A percentile compares a stretch with the other conserved stretches of the same genome.
phyloP scores from a whole-genome alignment of 768 basidiomycete species.

The Tylopilus intermedius region DNA sequence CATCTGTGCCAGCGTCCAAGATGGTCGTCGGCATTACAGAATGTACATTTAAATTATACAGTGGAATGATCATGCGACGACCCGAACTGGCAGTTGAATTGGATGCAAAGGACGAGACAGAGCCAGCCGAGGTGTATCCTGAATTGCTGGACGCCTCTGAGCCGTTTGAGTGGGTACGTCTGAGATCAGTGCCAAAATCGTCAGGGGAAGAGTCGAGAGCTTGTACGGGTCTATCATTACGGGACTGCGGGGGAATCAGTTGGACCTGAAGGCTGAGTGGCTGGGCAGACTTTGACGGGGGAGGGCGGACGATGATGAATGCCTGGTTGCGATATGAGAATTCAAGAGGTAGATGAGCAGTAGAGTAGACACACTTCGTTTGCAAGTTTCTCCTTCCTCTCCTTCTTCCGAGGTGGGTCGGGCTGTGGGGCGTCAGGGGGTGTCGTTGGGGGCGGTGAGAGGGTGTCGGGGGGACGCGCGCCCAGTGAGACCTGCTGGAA shows the following conservation, averaged over 20 bases:
- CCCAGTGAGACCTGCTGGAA: slow-evolving; percentile 37
- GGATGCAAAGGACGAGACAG: slow-evolving; percentile 38
- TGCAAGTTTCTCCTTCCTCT: slow-evolving; percentile 30
- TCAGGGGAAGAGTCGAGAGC: slow-evolving; percentile 41
- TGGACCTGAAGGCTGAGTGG: slow-evolving; percentile 90
- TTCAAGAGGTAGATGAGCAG: slow-evolving; percentile 2
- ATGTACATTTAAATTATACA: slow-evolving; percentile 86
- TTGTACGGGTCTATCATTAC: slow-evolving; percentile 38
- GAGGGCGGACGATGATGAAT: slow-evolving; percentile 88
- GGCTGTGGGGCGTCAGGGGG: slow-evolving; percentile 17
- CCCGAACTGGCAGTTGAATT: slow-evolving; percentile 41
- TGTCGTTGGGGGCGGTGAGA: slow-evolving; percentile 7
- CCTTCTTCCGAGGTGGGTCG: slow-evolving; percentile 42
- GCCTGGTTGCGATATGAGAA: slow-evolving; percentile 45
- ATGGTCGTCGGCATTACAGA: slow-evolving; percentile 83
- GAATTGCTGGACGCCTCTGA: slow-evolving; percentile 51
- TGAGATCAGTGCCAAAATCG: slow-evolving; percentile 25
- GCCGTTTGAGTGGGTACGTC: slow-evolving; percentile 35
- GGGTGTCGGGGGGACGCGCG: slow-evolving; percentile 21
- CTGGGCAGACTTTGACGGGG: slow-evolving; percentile 79
- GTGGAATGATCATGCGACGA: slow-evolving; percentile 74
- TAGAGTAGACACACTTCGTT: slow-evolving; percentile 41
- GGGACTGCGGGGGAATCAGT: slow-evolving; percentile 62
- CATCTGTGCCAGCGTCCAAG: slow-evolving; percentile 84
- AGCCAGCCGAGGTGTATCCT: slow-evolving; percentile 43